phyloP scores from a whole-genome alignment of 257 asterid genomes.

The Solanum pimpinellifolium region DNA sequence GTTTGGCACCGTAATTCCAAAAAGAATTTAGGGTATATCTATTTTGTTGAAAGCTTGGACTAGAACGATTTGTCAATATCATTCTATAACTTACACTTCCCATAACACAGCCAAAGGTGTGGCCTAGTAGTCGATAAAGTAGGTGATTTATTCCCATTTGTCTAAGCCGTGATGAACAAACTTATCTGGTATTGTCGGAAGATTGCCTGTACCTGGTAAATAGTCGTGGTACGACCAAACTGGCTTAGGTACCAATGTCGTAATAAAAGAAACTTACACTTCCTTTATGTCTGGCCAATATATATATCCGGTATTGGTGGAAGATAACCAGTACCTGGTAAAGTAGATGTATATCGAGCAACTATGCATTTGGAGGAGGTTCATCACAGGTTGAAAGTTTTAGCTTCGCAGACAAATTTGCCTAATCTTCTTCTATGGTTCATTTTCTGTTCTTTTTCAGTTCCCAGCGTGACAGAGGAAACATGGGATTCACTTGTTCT shows the following conservation, averaged over 20 bases:
- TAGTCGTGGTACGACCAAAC: background rate
- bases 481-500: conserved; percentile 18
- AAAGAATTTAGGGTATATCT: background rate
- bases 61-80: background rate
- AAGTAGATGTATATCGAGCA: background rate
- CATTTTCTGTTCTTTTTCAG: conserved; percentile 4
- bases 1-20: background rate
- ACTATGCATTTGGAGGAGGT: background rate
- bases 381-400: background rate
- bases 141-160: background rate
- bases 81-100: background rate
- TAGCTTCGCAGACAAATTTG: background rate
- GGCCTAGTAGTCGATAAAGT: background rate
- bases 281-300: background rate
- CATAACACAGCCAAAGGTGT: background rate
- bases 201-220: background rate
- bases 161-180: background rate
- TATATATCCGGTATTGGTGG: too few species aligned
- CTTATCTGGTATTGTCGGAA: background rate
- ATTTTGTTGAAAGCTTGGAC: background rate
- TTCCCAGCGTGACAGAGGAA: conserved; percentile 6
- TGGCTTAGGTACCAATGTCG: background rate
- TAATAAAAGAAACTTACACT: background rate
- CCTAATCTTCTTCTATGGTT: background rate
- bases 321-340: too few species aligned